Conservation (phyloP, 495 filamentous ascomycete species). For the Umbilicaria muhlenbergii region DNA sequence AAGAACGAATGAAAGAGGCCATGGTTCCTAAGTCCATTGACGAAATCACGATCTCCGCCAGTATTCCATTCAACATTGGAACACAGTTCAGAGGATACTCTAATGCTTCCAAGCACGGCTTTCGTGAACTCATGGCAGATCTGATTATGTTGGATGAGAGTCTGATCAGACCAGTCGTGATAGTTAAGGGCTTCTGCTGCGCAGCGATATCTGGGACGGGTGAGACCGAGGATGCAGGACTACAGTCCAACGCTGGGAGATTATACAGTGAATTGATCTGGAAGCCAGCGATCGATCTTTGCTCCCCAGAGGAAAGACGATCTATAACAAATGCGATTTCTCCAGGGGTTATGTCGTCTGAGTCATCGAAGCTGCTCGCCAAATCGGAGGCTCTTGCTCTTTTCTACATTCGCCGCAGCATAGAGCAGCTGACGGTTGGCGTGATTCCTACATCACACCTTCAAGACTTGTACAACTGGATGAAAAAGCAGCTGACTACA, state of each 20-base stretch:
- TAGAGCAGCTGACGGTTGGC: neutral
- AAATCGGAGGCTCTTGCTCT: too few species aligned
- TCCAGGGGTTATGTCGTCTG: neutral
- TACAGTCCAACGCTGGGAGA: neutral
- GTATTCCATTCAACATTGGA: conserved; percentile 2
- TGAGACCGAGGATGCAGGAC: neutral
- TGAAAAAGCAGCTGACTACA: conserved; percentile 1
- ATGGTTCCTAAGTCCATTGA: conserved; percentile 13
- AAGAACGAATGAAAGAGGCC: conserved; percentile 2
- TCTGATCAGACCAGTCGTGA: neutral
- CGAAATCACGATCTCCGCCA: conserved; percentile 7
- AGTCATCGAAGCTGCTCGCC: too few species aligned
- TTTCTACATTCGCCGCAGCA: too few species aligned
- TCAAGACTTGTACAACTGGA: conserved; percentile 3
- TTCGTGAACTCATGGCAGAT: conserved; percentile 6
- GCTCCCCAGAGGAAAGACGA: conserved; percentile 1
- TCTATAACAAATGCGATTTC: neutral
- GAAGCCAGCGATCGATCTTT: conserved; percentile 1
- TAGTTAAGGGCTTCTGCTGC: conserved; percentile 3
- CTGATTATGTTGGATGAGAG: conserved; percentile 6
- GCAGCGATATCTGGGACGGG: conserved; percentile 4
- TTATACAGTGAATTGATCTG: conserved; percentile 2
- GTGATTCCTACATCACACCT: neutral
- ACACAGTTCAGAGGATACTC: conserved; percentile 7
- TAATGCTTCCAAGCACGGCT: conserved; percentile 6